Evolutionary conservation across 108 stramenopile genomes (phyloP), one percentile per base, ranked within the genome.

Genomic region (Tribonema minus): DNA sequence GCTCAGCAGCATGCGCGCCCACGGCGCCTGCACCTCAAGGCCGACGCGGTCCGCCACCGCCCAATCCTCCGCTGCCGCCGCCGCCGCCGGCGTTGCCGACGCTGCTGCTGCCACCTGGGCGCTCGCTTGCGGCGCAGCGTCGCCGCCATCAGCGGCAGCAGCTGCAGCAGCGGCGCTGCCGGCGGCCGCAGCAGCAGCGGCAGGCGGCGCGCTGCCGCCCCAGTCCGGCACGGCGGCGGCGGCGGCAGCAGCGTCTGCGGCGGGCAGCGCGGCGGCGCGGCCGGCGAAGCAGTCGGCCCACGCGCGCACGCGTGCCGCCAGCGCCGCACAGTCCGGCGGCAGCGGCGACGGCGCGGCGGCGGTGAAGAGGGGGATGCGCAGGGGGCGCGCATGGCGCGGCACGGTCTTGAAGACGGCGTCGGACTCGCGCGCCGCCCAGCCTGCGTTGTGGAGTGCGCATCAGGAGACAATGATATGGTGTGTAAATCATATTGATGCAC

Each of bases 1-100:
- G 35, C 65, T 29, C 63, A 81, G 40, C 26, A 81, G 80, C 20
- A 61, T 68, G 5, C 58, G 27, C 6, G 80, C 36, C 80, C 80
- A 81, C 0, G 80, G 80, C 1, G 63, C 70, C 26, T 72, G 70
- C 80, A 81, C 61, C 63, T 81, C 76, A 40, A 78, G 61, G n/a
- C n/a, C n/a, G n/a, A n/a, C n/a, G n/a, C n/a, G n/a, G n/a, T n/a
- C n/a, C n/a, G n/a, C n/a, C n/a, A n/a, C n/a, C n/a, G n/a, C n/a
- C n/a, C n/a, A n/a, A n/a, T n/a, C n/a, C n/a, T n/a, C n/a, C n/a
- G n/a, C n/a, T n/a, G n/a, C n/a, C n/a, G n/a, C n/a, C n/a, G n/a
- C n/a, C n/a, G n/a, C n/a, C n/a, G 46, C 20, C 20, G 46, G 9
- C 20, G 46, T 54, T 54, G 46, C 46, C 15, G 20, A 54, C 20